These are phyloP conservation scores for Xerocomellus chrysenteron DNA, from an alignment of 768 basidiomycete genomes.

Conservation along the genomic window DNA sequence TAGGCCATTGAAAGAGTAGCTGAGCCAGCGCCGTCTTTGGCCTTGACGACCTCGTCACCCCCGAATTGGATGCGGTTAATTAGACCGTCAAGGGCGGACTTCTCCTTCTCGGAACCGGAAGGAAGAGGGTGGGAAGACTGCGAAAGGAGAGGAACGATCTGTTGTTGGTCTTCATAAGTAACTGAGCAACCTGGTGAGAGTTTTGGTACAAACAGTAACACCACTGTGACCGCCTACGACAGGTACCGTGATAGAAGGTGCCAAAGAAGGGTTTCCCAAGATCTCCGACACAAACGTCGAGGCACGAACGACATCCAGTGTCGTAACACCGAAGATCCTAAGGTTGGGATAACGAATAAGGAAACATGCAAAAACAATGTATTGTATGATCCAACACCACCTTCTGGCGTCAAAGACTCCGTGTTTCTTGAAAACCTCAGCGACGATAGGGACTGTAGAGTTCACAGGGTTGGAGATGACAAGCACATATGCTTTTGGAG, in stretches of 20 bases:
- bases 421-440: conserved; percentile 91
- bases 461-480: conserved; percentile 99
- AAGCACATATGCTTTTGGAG: conserved; percentile 89
- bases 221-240: conserved; percentile 96
- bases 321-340: conserved; percentile 97
- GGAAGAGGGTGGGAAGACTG: conserved; percentile 83
- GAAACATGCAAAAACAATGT: not conserved
- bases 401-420: conserved; percentile 89
- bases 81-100: conserved; percentile 54
- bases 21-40: conserved; percentile 88
- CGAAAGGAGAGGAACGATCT: conserved; percentile 94
- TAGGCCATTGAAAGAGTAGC: conserved; percentile 98
- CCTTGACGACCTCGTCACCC: conserved; percentile 97
- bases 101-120: conserved; percentile 43
- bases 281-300: conserved; percentile 91
- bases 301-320: conserved; percentile 96
- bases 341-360: not conserved
- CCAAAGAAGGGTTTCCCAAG: conserved; percentile 58
- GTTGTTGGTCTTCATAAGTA: conserved; percentile 7
- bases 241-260: conserved; percentile 70
- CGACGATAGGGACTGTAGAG: conserved; percentile 97
- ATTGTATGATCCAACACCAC: conserved; percentile 39
- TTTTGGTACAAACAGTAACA: conserved; percentile 59
- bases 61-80: conserved; percentile 91
- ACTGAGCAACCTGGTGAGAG: not conserved